Evolutionary conservation across 495 filamentous ascomycete genomes (phyloP).

Genomic region (Aspergillus leporis): DNA sequence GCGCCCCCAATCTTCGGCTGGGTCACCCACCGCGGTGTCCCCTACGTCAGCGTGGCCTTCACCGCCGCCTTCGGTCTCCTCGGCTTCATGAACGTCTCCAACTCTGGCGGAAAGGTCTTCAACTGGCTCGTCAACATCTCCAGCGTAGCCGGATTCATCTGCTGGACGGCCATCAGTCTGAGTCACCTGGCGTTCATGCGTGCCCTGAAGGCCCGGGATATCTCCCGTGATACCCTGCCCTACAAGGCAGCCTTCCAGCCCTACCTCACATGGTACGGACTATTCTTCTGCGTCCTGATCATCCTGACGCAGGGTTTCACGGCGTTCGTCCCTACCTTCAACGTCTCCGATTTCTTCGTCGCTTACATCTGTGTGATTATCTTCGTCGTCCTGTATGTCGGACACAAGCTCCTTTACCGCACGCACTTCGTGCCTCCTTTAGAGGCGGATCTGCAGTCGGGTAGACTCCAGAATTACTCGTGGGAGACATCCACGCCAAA

Average conservation of each 20-base stretch:
- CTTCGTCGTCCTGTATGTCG: constrained; percentile 50
- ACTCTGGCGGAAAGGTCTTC: constrained; percentile 49
- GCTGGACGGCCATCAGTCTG: constrained; percentile 55
- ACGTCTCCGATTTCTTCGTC: constrained; percentile 51
- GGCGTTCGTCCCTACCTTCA: constrained; percentile 60
- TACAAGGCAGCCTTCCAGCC: constrained; percentile 55
- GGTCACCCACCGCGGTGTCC: constrained; percentile 44
- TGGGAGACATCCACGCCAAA: constrained; percentile 29
- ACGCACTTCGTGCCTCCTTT: constrained; percentile 30
- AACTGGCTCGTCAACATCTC: constrained; percentile 56
- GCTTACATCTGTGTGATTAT: constrained; percentile 56
- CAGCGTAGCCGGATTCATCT: constrained; percentile 59
- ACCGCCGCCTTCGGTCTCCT: constrained; percentile 47
- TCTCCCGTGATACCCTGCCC: constrained; percentile 49
- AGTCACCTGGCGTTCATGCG: constrained; percentile 58
- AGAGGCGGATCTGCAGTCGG: constrained; percentile 41
- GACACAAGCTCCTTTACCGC: constrained; percentile 48
- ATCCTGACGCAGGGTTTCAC: constrained; percentile 65
- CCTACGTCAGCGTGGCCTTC: constrained; percentile 42
- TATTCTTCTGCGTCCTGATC: constrained; percentile 62
- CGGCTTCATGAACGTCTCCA: constrained; percentile 42
- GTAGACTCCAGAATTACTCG: constrained; percentile 24
- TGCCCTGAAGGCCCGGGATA: constrained; percentile 50
- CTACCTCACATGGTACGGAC: constrained; percentile 52
- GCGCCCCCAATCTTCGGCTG: constrained; percentile 53